Percentiles rank a stretch among this genome's conserved stretches.
Conservation (phyloP, 2,329 filamentous ascomycete genomes). For the Cephalotrichum gorgonifer region DNA sequence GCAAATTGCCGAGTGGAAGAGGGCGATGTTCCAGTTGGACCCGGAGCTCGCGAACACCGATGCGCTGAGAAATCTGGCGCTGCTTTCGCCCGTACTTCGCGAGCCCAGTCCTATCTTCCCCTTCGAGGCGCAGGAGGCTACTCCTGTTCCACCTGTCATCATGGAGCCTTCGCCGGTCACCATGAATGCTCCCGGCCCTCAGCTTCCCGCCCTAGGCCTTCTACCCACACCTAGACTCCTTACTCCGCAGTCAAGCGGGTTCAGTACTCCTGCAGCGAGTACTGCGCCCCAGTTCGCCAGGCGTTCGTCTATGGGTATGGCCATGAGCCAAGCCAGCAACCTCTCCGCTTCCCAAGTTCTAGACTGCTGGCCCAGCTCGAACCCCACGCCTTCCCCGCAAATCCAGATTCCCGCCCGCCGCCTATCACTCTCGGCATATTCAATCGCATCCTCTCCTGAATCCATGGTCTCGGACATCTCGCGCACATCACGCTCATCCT, state of each 20-base stretch:
- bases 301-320: conserved; percentile 48
- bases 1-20: conserved; percentile 33
- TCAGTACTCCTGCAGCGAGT: conserved; percentile 51
- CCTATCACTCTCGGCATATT: conserved; percentile 53
- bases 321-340: conserved; percentile 44
- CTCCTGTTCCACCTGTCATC: conserved; percentile 23
- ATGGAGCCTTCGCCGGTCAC: conserved; percentile 36
- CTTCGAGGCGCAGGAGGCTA: conserved; percentile 1
- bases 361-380: conserved; percentile 40
- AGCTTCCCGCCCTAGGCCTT: conserved; percentile 42
- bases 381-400: conserved; percentile 38
- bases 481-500: conserved; percentile 52
- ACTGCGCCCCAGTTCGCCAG: conserved; percentile 39
- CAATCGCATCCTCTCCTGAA: conserved; percentile 54
- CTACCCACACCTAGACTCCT: conserved; percentile 47
- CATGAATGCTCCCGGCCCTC: conserved; percentile 31
- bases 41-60: conserved; percentile 49
- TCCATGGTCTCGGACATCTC: conserved; percentile 57
- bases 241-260: conserved; percentile 45
- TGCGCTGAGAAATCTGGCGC: conserved; percentile 22
- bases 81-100: conserved; percentile 1
- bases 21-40: conserved; percentile 45
- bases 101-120: conserved; percentile 1
- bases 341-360: conserved; percentile 34
- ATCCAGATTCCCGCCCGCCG: conserved; percentile 39